phyloP scores from a whole-genome alignment of 306 rosid species.

The Vigna trinervia region DNA sequence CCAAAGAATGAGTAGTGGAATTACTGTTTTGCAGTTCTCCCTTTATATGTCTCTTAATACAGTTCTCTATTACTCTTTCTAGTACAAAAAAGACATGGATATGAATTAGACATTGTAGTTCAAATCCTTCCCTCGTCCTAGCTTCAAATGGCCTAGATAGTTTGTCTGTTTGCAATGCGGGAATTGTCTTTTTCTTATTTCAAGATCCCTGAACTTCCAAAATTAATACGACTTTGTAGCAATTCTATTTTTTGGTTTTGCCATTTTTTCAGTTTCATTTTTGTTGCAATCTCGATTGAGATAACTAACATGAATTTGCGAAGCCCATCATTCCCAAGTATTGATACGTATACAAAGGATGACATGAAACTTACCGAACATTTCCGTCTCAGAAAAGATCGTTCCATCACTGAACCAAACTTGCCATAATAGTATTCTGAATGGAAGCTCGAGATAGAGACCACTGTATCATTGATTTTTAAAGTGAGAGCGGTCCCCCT shows the following conservation, averaged over 20 bases:
- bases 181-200: not conserved
- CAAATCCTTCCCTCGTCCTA: conserved; percentile 29
- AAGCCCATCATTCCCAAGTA: not conserved
- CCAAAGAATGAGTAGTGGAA: conserved; percentile 58
- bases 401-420: too few species aligned
- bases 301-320: not conserved
- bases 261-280: not conserved
- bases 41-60: conserved; percentile 22
- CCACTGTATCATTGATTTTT: too few species aligned
- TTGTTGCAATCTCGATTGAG: not conserved
- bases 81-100: conserved; percentile 39
- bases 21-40: conserved; percentile 36
- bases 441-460: too few species aligned
- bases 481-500: too few species aligned
- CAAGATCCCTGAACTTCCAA: not conserved
- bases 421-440: too few species aligned
- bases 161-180: conserved; percentile 33
- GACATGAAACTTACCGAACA: too few species aligned
- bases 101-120: conserved; percentile 41
- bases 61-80: conserved; percentile 30
- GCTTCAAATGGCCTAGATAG: conserved; percentile 29
- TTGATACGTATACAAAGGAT: not conserved
- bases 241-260: not conserved
- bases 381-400: too few species aligned
- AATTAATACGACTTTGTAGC: not conserved